phyloP scores from a whole-genome alignment of 371 early-diverging fungal genomes.

The Mucor irregularis region DNA sequence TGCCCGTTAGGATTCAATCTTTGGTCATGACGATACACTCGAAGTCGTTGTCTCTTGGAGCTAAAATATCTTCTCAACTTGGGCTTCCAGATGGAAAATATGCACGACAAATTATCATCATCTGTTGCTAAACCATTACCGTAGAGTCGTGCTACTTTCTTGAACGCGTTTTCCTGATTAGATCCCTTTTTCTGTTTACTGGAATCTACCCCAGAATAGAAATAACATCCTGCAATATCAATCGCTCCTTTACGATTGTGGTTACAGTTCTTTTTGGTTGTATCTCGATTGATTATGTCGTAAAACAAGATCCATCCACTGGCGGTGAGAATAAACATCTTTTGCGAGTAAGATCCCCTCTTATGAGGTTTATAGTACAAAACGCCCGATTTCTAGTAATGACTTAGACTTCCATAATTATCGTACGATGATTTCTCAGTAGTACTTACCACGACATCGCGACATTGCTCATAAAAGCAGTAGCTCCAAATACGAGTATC shows the following conservation, averaged over 20 bases:
- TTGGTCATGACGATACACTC: constrained; percentile 25
- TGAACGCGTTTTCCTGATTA: constrained; percentile 20
- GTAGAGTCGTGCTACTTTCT: constrained; percentile 47
- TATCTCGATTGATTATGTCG: constrained; percentile 42
- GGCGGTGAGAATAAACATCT: constrained; percentile 49
- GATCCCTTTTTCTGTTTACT: constrained; percentile 21
- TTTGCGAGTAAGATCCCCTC: constrained; percentile 52
- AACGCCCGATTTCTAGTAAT: constrained; percentile 62
- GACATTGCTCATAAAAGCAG: constrained; percentile 47
- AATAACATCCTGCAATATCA: constrained; percentile 53
- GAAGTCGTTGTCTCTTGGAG: constrained; percentile 24
- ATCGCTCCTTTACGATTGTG: constrained; percentile 42
- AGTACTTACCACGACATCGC: constrained; percentile 40
- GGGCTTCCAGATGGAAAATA: constrained; percentile 62
- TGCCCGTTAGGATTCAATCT: constrained; percentile 28
- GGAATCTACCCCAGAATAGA: constrained; percentile 54
- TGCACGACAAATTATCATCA: constrained; percentile 52
- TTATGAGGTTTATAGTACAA: constrained; percentile 53
- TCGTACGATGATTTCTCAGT: too few species aligned
- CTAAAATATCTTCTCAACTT: constrained; percentile 40
- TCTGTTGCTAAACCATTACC: constrained; percentile 48
- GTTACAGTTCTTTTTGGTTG: constrained; percentile 29
- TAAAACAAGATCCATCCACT: constrained; percentile 54
- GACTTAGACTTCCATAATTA: too few species aligned
- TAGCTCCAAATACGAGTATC: constrained; percentile 61